phyloP scores from a whole-genome alignment of 2,329 filamentous ascomycete genomes.

The Colletotrichum echinochloae region DNA sequence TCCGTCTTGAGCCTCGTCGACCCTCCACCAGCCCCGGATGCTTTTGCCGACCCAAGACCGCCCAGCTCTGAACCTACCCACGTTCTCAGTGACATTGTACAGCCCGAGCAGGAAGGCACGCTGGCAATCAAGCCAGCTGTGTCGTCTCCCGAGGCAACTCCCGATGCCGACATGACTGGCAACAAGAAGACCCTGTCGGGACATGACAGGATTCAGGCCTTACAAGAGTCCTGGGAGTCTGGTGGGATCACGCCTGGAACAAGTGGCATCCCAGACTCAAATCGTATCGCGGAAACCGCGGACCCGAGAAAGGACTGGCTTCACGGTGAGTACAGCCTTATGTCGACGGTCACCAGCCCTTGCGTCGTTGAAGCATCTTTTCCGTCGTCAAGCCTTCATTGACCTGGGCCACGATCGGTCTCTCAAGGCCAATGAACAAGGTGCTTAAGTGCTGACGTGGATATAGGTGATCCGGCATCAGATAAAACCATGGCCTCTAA shows the following conservation, averaged over 20 bases:
- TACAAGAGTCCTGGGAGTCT: conserved; percentile 49
- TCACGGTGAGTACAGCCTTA: conserved; percentile 5
- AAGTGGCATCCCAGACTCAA: neutral
- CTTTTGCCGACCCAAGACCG: neutral
- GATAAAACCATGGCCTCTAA: neutral
- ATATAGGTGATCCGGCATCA: neutral
- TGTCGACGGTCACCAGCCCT: neutral
- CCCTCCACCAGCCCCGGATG: neutral
- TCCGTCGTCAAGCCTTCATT: too few species aligned
- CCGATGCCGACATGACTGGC: neutral
- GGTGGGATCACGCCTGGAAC: neutral
- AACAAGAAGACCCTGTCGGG: conserved; percentile 18
- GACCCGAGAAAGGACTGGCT: conserved; percentile 17
- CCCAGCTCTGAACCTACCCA: conserved; percentile 27
- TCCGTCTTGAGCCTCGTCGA: neutral
- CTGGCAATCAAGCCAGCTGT: neutral
- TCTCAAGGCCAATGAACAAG: neutral
- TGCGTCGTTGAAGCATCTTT: neutral
- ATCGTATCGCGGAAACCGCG: neutral
- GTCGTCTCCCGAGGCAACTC: neutral
- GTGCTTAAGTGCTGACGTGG: neutral
- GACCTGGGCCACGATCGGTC: neutral
- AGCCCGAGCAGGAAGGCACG: neutral
- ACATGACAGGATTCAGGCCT: conserved; percentile 45
- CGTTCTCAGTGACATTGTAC: conserved; percentile 45